These are phyloP conservation scores for Sporothrix phasma DNA, from an alignment of 2,329 filamentous ascomycete genomes.

Conservation along the genomic window DNA sequence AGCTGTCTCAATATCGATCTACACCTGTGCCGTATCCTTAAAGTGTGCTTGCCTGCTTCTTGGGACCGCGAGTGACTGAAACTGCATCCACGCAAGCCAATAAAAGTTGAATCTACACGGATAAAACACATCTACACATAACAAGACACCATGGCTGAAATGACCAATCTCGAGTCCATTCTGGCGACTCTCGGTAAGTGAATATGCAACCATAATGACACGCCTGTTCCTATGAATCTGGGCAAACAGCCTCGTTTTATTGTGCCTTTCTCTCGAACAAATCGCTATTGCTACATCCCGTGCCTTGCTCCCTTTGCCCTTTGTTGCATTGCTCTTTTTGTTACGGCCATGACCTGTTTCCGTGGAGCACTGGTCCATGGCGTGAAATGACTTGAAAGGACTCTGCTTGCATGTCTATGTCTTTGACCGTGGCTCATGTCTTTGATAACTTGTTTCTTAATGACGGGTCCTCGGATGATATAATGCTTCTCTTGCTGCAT, in stretches of 20 bases:
- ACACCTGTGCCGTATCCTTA: neutral
- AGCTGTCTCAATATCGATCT: neutral
- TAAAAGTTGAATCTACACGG: neutral
- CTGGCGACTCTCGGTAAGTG: conserved; percentile 22
- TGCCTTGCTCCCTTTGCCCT: neutral
- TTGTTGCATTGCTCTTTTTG: neutral
- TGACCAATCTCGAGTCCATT: conserved; percentile 21
- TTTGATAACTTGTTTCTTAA: neutral
- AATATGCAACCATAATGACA: neutral
- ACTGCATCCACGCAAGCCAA: neutral
- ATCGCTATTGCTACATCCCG: neutral
- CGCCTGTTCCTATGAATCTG: neutral
- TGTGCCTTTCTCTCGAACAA: neutral
- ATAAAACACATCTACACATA: neutral
- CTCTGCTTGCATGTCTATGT: neutral
- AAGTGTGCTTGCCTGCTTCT: neutral
- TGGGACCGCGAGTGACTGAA: neutral
- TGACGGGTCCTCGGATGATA: neutral
- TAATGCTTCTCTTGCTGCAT: neutral
- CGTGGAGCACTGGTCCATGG: neutral
- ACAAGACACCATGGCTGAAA: conserved; percentile 16
- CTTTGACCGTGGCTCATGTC: neutral
- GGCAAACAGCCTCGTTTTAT: neutral
- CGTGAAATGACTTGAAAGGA: neutral
- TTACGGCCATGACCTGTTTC: neutral